phyloP scores from a whole-genome alignment of 441 rosid species.

The Populus tomentosa region DNA sequence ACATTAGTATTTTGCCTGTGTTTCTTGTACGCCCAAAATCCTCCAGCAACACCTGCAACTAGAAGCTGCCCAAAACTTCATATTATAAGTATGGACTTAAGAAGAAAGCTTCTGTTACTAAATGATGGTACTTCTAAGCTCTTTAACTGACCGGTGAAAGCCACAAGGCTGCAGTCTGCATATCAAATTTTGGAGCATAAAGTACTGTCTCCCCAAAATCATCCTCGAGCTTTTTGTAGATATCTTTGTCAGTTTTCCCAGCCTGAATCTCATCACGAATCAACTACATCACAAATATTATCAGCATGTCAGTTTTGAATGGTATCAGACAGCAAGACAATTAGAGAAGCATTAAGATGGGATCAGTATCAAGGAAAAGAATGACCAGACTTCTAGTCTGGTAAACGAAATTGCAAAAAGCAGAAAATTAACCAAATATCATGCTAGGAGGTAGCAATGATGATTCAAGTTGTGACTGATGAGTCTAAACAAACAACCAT shows the following conservation, averaged over 20 bases:
- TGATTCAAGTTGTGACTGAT: background rate
- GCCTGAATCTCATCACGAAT: slow-evolving; percentile 82
- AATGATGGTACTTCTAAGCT: slow-evolving; percentile 1
- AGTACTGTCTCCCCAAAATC: slow-evolving; percentile 95
- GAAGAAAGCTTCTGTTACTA: background rate
- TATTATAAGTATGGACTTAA: background rate
- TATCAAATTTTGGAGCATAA: slow-evolving; percentile 86
- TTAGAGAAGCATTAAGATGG: no score
- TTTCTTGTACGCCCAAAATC: slow-evolving; percentile 58
- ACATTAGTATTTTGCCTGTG: slow-evolving; percentile 73
- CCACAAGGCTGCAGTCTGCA: slow-evolving; percentile 96
- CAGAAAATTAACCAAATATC: background rate
- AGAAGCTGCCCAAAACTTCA: slow-evolving; percentile 45
- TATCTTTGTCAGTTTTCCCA: slow-evolving; percentile 90
- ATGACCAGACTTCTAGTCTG: background rate
- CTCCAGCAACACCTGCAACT: slow-evolving; percentile 72
- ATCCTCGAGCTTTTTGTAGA: slow-evolving; percentile 82
- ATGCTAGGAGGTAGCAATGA: background rate
- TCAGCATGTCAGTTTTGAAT: background rate
- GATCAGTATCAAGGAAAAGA: background rate
- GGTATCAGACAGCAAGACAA: background rate
- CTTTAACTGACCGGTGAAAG: slow-evolving; percentile 74
- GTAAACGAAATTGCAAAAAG: background rate
- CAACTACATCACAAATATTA: slow-evolving; percentile 42
- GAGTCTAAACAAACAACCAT: background rate